phyloP scores from a whole-genome alignment of 148 eudicot species.

The Fallopia convolvulus region DNA sequence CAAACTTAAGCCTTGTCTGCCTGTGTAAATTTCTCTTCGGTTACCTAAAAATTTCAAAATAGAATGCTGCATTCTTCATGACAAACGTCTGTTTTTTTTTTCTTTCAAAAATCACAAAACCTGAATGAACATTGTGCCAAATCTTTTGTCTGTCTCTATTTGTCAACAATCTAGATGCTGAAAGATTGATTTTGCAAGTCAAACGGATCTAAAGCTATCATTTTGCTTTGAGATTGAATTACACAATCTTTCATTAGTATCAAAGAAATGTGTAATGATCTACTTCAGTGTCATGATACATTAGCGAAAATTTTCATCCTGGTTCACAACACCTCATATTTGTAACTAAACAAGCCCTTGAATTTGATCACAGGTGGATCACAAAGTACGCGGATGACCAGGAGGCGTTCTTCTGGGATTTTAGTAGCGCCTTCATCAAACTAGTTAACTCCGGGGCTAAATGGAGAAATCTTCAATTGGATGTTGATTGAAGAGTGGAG shows the following conservation, averaged over 20 bases:
- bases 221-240: not conserved
- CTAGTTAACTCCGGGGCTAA: slow-evolving; percentile 80
- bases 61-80: not conserved
- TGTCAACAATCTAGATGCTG: not conserved
- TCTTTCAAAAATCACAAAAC: not conserved
- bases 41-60: not conserved
- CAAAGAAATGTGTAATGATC: no score
- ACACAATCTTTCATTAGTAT: not conserved
- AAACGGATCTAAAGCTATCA: not conserved
- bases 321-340: no score
- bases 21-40: not conserved
- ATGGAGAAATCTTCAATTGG: slow-evolving; percentile 33
- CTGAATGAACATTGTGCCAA: not conserved
- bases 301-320: no score
- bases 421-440: slow-evolving; percentile 76
- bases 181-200: not conserved
- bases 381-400: slow-evolving; percentile 62
- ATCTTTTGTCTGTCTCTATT: not conserved
- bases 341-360: not conserved
- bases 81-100: not conserved
- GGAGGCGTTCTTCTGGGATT: slow-evolving; percentile 66
- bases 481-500: not conserved
- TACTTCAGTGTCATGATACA: not conserved
- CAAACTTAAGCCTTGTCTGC: not conserved
- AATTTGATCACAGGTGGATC: slow-evolving; percentile 57